phyloP scores from a whole-genome alignment of 164 flowering plant species.

The Magnolia kwangsiensis region DNA sequence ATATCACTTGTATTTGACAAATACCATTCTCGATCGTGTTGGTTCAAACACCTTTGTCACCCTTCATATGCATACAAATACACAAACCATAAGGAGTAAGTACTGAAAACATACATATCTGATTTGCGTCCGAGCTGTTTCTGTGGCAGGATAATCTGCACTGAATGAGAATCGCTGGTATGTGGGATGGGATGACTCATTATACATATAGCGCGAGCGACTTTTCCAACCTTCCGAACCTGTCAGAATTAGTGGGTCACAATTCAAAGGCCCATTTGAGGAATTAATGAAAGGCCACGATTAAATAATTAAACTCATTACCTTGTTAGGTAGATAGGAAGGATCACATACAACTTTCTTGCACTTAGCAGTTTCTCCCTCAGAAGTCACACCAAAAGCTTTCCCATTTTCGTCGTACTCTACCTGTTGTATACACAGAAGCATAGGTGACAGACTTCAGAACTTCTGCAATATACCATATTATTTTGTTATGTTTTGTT shows the following conservation, averaged over 20 bases:
- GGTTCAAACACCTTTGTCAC: too few species aligned
- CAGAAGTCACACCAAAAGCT: slow-evolving; percentile 85
- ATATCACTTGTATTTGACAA: too few species aligned
- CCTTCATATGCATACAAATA: too few species aligned
- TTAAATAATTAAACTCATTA: slow-evolving; percentile 10
- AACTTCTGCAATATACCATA: too few species aligned
- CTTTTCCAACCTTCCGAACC: slow-evolving; percentile 86
- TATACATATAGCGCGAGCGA: slow-evolving; percentile 90
- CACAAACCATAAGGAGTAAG: not conserved
- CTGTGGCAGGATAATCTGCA: slow-evolving; percentile 89
- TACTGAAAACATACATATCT: slow-evolving; percentile 61
- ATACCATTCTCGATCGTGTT: too few species aligned
- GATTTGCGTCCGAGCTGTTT: slow-evolving; percentile 97
- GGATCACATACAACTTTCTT: slow-evolving; percentile 98
- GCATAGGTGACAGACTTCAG: too few species aligned
- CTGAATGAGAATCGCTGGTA: slow-evolving; percentile 85
- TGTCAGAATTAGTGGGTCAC: slow-evolving; percentile 22
- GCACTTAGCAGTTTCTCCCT: slow-evolving; percentile 98
- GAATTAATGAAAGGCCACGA: not conserved
- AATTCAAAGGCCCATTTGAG: slow-evolving; percentile 5
- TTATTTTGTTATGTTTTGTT: too few species aligned
- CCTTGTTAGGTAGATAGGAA: slow-evolving; percentile 86
- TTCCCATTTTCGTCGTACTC: slow-evolving; percentile 77
- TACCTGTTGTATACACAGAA: slow-evolving; percentile 36
- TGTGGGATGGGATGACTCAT: slow-evolving; percentile 95